Base-by-base conservation (phyloP, 2,329 filamentous ascomycete genomes). In the Cordyceps fumosorosea region DNA sequence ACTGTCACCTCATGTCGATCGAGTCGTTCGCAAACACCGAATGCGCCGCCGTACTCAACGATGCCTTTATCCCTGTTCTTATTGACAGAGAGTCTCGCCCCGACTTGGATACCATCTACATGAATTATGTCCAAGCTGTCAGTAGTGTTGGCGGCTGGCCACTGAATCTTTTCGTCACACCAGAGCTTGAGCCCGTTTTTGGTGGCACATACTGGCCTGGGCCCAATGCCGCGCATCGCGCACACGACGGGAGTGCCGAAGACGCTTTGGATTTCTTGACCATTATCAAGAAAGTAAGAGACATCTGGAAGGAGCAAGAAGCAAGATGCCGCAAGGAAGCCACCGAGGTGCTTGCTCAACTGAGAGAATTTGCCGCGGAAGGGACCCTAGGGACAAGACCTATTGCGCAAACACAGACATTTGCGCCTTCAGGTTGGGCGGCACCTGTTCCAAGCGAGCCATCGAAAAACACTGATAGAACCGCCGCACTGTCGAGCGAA, bases 81-180 rank as follows among this genome's bases (percentile, higher is more conserved):
- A 85, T 98, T 70, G 95, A 99, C 75, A 86, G 93, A 64, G 95
- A 99, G 75, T 91, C 96, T 75, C 87, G 93, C 29, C 93, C 93
- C 10, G 93, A 98, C 71, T 86, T 98, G 66, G 95, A 99, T 71
- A 87, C 90, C 65, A 93, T 98, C 66, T 98, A 98, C 74, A 97
- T 97, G 91, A 96, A 96, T 77, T 99, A 96, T 74, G 89, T 96
- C 47, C 92, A 97, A 73, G 93, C 93, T 1, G 93, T 95, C 12
- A 96, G 89, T 63, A 92, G 90, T 22, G 88, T 85, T 1, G 93
- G 92, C 11, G 95, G 95, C 45, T 98, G 95, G 93, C 95, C 95
- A 1, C 78, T 98, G 64, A 98, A 97, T 71, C 88, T 96, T n/a
- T 98, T 99, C 72, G 82, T 98, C 34, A 99, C 95, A 0, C 92